Base-by-base conservation (phyloP, 371 early-diverging fungal species). In the Apophysomyces elegans region DNA sequence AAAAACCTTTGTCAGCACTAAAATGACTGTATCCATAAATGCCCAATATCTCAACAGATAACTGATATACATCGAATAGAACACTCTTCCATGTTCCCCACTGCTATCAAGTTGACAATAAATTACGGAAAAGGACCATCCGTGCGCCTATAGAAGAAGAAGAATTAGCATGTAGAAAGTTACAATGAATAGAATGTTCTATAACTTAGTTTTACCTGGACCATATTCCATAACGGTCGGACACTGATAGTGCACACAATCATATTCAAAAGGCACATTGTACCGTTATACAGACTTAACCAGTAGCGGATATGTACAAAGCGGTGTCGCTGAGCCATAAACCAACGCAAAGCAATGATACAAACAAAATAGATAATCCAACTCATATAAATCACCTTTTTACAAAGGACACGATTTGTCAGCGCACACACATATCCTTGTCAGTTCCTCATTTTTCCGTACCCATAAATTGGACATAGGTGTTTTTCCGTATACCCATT, bases 271-370 rank as follows among this genome's bases (percentile, higher is more conserved):
- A 59, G 11, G n/a, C 60, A 46, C 62, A 71, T 63, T 11, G 62
- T 43, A 12, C 46, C 56, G 37, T 67, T 67, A 38, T 67, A 67
- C 13, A 58, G 56, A 5, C 45, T 18, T 21, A 54, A 21, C 56
- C 57, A 67, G 2, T 13, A 32, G 16, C 8, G n/a, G 16, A 43
- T 66, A 44, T 14, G 56, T 41, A 56, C 56, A 38, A 71, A 58
- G 2, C 71, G 61, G 4, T 44, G 67, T 12, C 67, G 60, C 14
- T 71, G 64, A 43, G 71, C 71, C 71, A 71, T 71, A n/a, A 67
- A 50, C 71, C 71, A 67, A 12, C 71, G 67, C 21, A 71, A 47
- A 13, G 45, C 21, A n/a, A 71, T 47, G 14, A 71, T 66, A 16
- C 61, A 60, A 32, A 62, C 43, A 59, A 71, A 71, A 45, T 71